phyloP scores from a whole-genome alignment of 345 rosid species.

The Pugionium dolabratum region DNA sequence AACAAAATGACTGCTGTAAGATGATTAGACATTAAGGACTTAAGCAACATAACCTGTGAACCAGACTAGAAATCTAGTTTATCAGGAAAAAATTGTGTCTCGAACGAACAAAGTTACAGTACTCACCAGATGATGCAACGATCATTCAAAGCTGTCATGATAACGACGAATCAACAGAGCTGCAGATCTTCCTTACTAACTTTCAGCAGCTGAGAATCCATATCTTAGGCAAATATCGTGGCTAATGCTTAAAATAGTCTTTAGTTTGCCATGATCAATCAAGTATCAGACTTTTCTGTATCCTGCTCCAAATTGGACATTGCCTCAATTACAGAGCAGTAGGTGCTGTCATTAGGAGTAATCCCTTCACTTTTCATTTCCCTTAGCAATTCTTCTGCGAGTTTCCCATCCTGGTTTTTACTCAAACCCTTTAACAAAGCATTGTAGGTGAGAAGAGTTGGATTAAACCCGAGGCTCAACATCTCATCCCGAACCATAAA shows the following conservation, averaged over 20 bases:
- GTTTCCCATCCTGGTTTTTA: slow-evolving; percentile 66
- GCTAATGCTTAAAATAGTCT: slow-evolving; percentile 2
- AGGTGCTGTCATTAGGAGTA: slow-evolving; percentile 77
- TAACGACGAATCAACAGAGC: not conserved
- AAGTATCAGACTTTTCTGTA: slow-evolving; percentile 16
- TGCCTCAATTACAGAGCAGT: slow-evolving; percentile 68
- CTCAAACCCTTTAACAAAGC: slow-evolving; percentile 79
- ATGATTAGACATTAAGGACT: not conserved
- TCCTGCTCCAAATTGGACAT: slow-evolving; percentile 36
- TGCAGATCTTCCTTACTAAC: not conserved
- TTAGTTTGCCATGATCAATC: slow-evolving; percentile 15
- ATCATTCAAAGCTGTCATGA: not conserved
- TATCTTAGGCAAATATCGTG: not conserved
- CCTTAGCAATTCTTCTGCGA: slow-evolving; percentile 71
- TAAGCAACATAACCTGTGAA: not conserved
- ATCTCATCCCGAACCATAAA: slow-evolving; percentile 80
- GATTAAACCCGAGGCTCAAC: slow-evolving; percentile 80
- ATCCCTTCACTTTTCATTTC: slow-evolving; percentile 85
- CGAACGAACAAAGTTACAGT: slow-evolving; percentile 2
- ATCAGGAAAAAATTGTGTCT: not conserved
- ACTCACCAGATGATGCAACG: not conserved
- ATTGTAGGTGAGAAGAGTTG: slow-evolving; percentile 82
- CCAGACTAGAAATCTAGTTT: not conserved
- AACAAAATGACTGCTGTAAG: no score
- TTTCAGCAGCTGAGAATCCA: not conserved